Base-by-base conservation (phyloP, 805 yeast genomes). In the Saccharomycopsis guyanensis region DNA sequence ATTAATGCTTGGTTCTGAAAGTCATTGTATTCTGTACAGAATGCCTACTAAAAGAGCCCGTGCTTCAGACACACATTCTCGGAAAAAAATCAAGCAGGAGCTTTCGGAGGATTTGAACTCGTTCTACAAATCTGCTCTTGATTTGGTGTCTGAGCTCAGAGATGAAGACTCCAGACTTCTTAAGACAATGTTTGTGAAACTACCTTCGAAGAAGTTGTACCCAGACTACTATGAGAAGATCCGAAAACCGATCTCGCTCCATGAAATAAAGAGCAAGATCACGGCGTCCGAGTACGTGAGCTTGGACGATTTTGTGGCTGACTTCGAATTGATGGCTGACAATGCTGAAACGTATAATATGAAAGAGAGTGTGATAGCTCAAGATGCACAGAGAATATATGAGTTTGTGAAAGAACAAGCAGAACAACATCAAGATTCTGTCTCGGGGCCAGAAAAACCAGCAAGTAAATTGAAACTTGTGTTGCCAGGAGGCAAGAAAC, bases 261-360 rank as follows among this genome's bases (percentile, higher is more conserved):
- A 75, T 46, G 91, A 84, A 61, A 78, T 86, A 49, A 71, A 71
- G 49, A 65, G 62, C 49, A 75, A 73, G 47, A 57, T 75, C 38
- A 62, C 64, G 8, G 55, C 62, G 7, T 59, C 65, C 38, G 59
- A 59, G 35, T 70, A 71, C 48, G 59, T 50, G 12, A 55, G 42
- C 47, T 68, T 56, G 40, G 37, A 64, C 35, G 73, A 71, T 53
- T 68, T 85, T 54, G 55, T 72, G 33, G 69, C 62, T 15, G 96
- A 86, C 57, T 71, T 88, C 53, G 71, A 76, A 54, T 64, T 76
- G 50, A 74, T 88, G 80, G 72, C 77, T 32, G 68, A 72, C 40
- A 88, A 88, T 58, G 95, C 96, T 24, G 65, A 67, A 48, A 66
- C 76, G 0, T 88, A 79, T 60, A 88, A 88, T 56, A 88, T 82